Evolutionary conservation across 2,329 filamentous ascomycete species (phyloP), one percentile per base, ranked within the genome.

Genomic region (Tolypocladium sp.): DNA sequence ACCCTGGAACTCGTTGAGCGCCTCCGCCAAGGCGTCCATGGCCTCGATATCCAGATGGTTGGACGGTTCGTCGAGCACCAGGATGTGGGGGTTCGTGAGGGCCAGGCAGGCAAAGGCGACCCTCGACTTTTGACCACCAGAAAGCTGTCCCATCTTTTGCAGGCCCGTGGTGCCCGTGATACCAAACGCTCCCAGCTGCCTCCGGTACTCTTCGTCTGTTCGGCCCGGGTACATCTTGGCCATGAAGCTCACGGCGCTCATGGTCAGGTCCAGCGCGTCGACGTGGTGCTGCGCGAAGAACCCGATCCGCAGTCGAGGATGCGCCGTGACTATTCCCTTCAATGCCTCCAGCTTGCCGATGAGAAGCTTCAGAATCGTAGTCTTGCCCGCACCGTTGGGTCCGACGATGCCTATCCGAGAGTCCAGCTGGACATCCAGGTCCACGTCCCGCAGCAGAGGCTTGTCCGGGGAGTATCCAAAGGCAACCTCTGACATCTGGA

Each of bases 231-330:
- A 97, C 56, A 81, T 88, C 75, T 91, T 92, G 37, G 94, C 85
- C 92, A 99, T 97, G 82, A 97, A 99, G 62, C 89, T 89, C 58
- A 99, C 94, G 33, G 94, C 91, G 67, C 90, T 94, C 64, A 85
- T 86, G 63, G 85, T 94, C 64, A 99, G 81, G 72, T 99, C 94
- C 54, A 99, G 82, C 15, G 92, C 93, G 73, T 99, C 94, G 64
- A 99, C 92, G 79, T 99, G 94, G 74, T 99, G 94, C 76, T 99
- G 94, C 4, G 94, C 94, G 70, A 99, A 99, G 84, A 95, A 99
- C 52, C 94, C 94, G 63, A 99, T 83, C 55, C 94, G 87, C 55
- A 99, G 82, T 59, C 94, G 87, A 40, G 94, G 88, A 73, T 99
- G 87, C 68, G 92, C 88, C 8, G 91, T 92, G 64, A 99, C 96